Evolutionary conservation across 78 protist genomes (phyloP).

Genomic region (Dictyostelium brefeldianum): DNA sequence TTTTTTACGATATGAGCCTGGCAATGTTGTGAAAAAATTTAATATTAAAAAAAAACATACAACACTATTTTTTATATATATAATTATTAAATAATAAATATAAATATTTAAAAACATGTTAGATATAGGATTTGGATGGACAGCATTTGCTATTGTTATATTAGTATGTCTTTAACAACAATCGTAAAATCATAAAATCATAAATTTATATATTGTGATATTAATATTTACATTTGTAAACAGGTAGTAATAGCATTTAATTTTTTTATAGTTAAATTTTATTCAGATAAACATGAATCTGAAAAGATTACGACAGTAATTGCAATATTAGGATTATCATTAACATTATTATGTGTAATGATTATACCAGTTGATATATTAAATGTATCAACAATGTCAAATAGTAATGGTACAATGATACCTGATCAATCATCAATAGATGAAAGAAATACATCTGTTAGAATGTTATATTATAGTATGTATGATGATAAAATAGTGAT

Average conservation of each 20-base stretch:
- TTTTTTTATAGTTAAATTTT: constrained; percentile 49
- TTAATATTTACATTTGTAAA: too few species aligned
- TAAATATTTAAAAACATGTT: too few species aligned
- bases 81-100: too few species aligned
- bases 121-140: not conserved
- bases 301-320: constrained; percentile 75
- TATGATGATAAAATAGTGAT: not conserved
- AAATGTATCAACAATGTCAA: constrained; percentile 54
- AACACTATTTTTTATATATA: too few species aligned
- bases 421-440: not conserved
- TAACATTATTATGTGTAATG: constrained; percentile 72
- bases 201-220: too few species aligned
- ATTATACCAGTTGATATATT: constrained; percentile 82
- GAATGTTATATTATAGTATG: constrained; percentile 72
- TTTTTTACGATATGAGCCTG: too few species aligned
- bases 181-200: too few species aligned
- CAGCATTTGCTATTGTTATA: not conserved
- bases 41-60: too few species aligned
- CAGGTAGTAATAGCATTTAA: constrained; percentile 44
- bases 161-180: not conserved
- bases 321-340: constrained; percentile 53
- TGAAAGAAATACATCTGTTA: constrained; percentile 2
- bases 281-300: constrained; percentile 75
- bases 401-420: constrained; percentile 51
- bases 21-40: too few species aligned